phyloP scores from a whole-genome alignment of 495 filamentous ascomycete species.

The Penicillium diatomitis region DNA sequence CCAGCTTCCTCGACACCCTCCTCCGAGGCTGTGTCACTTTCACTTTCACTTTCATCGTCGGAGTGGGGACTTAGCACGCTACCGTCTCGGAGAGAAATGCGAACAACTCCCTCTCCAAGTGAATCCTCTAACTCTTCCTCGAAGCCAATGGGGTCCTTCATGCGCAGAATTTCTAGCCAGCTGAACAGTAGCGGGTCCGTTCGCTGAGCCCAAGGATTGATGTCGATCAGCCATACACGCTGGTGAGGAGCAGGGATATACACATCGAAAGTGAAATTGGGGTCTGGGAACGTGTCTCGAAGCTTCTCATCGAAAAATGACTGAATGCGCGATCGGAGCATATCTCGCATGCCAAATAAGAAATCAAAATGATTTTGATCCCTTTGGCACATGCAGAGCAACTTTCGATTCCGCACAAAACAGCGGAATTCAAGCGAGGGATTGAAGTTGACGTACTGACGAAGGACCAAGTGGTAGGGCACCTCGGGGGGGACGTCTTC shows the following conservation, averaged over 20 bases:
- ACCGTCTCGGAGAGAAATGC: conserved; percentile 30
- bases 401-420: conserved; percentile 70
- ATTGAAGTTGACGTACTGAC: conserved; percentile 80
- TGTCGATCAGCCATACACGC: conserved; percentile 78
- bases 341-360: conserved; percentile 52
- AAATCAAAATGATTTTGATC: conserved; percentile 89
- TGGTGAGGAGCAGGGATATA: conserved; percentile 76
- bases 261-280: conserved; percentile 78
- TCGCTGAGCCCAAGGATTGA: conserved; percentile 88
- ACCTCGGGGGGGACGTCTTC: conserved; percentile 27
- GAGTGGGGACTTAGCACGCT: conserved; percentile 7
- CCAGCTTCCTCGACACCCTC: conserved; percentile 33
- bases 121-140: conserved; percentile 23
- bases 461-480: conserved; percentile 64
- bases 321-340: conserved; percentile 52
- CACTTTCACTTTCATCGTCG: conserved; percentile 2
- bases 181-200: conserved; percentile 86
- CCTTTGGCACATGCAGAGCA: conserved; percentile 81
- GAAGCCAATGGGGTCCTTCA: conserved; percentile 46
- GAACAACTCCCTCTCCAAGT: conserved; percentile 26
- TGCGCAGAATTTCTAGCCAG: conserved; percentile 76
- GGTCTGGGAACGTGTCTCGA: conserved; percentile 70
- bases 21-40: conserved; percentile 6
- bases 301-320: conserved; percentile 67
- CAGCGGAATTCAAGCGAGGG: conserved; percentile 89